phyloP scores from a whole-genome alignment of 2,329 filamentous ascomycete species.

The Hawksworthiomyces lignivorus region DNA sequence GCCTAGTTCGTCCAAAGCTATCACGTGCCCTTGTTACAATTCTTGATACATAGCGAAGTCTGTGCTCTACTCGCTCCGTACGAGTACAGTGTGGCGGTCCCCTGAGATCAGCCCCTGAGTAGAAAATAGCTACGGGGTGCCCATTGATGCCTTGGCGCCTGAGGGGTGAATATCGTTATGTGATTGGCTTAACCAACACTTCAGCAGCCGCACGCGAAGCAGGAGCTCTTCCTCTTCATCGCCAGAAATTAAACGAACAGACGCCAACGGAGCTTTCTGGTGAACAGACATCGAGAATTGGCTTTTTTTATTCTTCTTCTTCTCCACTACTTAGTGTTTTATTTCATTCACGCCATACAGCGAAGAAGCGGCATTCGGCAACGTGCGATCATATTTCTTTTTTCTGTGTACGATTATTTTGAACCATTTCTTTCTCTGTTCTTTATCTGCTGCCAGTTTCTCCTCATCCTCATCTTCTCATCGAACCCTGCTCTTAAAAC shows the following conservation, averaged over 20 bases:
- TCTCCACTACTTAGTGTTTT: background rate
- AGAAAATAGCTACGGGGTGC: background rate
- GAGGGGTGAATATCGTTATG: background rate
- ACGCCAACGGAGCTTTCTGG: background rate
- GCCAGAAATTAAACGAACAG: background rate
- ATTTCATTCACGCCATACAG: background rate
- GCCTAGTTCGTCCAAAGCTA: too few species aligned
- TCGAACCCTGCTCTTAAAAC: too few species aligned
- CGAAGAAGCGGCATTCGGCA: background rate
- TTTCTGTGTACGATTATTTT: too few species aligned
- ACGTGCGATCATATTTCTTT: too few species aligned
- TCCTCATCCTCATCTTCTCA: too few species aligned
- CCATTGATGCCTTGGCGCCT: slow-evolving; percentile 32
- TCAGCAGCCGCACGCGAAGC: background rate
- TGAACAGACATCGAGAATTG: background rate
- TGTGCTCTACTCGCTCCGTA: background rate
- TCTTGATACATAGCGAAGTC: background rate
- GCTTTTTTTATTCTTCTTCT: background rate
- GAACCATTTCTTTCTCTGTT: background rate
- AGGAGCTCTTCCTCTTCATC: background rate
- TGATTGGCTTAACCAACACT: slow-evolving; percentile 22
- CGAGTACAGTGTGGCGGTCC: slow-evolving; percentile 3
- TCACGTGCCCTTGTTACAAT: too few species aligned
- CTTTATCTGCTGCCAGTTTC: background rate
- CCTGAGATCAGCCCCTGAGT: slow-evolving; percentile 14